Evolutionary conservation across 2,329 filamentous ascomycete species (phyloP).

Genomic region (Hypoxylon sp.): DNA sequence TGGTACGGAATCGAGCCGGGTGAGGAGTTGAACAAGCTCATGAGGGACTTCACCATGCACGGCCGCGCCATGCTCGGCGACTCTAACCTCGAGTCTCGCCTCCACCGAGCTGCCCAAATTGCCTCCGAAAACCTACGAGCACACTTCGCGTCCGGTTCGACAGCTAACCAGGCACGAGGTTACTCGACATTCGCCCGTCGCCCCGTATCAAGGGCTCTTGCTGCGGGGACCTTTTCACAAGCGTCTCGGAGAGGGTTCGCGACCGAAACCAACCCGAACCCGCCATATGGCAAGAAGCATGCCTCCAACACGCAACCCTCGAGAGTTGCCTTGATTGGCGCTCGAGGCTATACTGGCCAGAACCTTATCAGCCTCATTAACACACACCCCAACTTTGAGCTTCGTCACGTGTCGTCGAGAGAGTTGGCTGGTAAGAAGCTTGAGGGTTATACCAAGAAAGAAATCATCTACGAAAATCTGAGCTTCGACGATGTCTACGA

Average conservation of each 20-base stretch:
- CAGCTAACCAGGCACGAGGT: slow-evolving; percentile 68
- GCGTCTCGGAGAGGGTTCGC: slow-evolving; percentile 63
- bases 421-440: slow-evolving; percentile 90
- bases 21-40: slow-evolving; percentile 83
- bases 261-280: slow-evolving; percentile 85
- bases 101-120: slow-evolving; percentile 80
- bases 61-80: slow-evolving; percentile 90
- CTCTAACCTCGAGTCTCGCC: slow-evolving; percentile 86
- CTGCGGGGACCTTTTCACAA: slow-evolving; percentile 44
- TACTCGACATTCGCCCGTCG: slow-evolving; percentile 72
- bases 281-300: slow-evolving; percentile 89
- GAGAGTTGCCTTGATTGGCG: slow-evolving; percentile 87
- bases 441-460: slow-evolving; percentile 88
- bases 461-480: slow-evolving; percentile 93
- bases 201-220: slow-evolving; percentile 48
- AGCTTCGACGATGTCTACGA: slow-evolving; percentile 85
- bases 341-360: slow-evolving; percentile 93
- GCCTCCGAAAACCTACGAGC: slow-evolving; percentile 66
- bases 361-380: slow-evolving; percentile 90
- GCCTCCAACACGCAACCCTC: slow-evolving; percentile 82
- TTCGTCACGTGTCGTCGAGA: slow-evolving; percentile 91
- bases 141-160: slow-evolving; percentile 57
- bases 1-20: slow-evolving; percentile 91
- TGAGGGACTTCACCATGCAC: slow-evolving; percentile 85
- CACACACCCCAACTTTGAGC: slow-evolving; percentile 87